phyloP scores from a whole-genome alignment of 331 rosid species.

The Malus hybrid region DNA sequence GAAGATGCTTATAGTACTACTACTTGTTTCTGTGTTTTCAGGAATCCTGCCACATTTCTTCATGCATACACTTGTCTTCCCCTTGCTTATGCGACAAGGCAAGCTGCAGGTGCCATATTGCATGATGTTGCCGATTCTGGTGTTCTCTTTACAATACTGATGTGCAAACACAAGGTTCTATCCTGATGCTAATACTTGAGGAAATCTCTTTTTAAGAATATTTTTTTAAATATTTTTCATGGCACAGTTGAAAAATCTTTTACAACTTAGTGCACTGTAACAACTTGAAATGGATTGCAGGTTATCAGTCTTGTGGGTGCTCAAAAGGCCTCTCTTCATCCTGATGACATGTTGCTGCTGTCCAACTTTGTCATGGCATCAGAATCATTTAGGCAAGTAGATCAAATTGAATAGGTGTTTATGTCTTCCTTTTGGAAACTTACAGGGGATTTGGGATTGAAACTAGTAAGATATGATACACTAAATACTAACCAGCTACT shows the following conservation, averaged over 20 bases:
- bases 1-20: slow-evolving; percentile 2
- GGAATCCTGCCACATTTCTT: slow-evolving; percentile 96
- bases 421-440: not conserved
- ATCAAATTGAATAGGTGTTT: not conserved
- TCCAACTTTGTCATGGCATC: slow-evolving; percentile 84
- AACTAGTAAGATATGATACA: not conserved
- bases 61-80: slow-evolving; percentile 96
- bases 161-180: slow-evolving; percentile 86
- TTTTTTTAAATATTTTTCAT: not conserved
- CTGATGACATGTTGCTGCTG: slow-evolving; percentile 83
- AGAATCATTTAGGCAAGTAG: slow-evolving; percentile 84
- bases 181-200: not conserved
- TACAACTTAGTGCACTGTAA: slow-evolving; percentile 10
- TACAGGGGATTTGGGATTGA: not conserved
- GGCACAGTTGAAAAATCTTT: not conserved
- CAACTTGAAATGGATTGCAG: slow-evolving; percentile 45
- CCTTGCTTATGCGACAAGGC: slow-evolving; percentile 81
- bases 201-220: not conserved
- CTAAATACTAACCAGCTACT: no score
- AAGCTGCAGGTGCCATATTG: slow-evolving; percentile 89
- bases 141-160: slow-evolving; percentile 83
- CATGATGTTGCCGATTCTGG: slow-evolving; percentile 91
- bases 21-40: slow-evolving; percentile 30
- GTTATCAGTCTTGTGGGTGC: slow-evolving; percentile 91
- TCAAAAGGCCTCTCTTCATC: slow-evolving; percentile 95